A percentile compares a stretch with the other conserved stretches of the same genome.
Conservation (phyloP, 768 basidiomycete species). For the Pleurotus salmoneostramineus region DNA sequence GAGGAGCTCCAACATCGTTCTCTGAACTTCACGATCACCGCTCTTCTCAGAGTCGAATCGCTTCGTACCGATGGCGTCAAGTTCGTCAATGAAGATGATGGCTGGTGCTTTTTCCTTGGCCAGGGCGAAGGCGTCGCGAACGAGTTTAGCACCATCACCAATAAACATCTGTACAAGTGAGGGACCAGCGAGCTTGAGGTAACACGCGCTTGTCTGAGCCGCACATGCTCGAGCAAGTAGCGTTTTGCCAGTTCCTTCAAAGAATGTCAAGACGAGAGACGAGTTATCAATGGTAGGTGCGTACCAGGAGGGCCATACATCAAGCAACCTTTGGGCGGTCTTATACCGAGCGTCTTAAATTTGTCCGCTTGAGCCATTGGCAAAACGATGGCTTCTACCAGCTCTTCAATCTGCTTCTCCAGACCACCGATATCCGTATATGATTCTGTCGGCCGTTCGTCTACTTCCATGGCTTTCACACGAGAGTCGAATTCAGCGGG, state of each 20-base stretch:
- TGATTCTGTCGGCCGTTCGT: slow-evolving; percentile 94
- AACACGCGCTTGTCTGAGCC: slow-evolving; percentile 96
- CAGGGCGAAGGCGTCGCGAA: slow-evolving; percentile 96
- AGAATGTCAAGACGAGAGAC: slow-evolving; percentile 6
- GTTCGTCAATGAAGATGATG: slow-evolving; percentile 98
- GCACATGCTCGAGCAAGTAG: slow-evolving; percentile 97
- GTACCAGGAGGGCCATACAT: slow-evolving; percentile 99
- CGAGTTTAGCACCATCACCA: slow-evolving; percentile 98
- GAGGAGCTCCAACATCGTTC: slow-evolving; percentile 98
- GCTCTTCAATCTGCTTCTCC: slow-evolving; percentile 98
- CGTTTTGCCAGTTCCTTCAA: slow-evolving; percentile 88
- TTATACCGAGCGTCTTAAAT: slow-evolving; percentile 98
- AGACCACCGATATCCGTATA: slow-evolving; percentile 97
- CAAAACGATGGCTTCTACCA: slow-evolving; percentile 96
- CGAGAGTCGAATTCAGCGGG: slow-evolving; percentile 97
- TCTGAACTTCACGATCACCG: slow-evolving; percentile 98
- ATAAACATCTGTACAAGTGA: slow-evolving; percentile 99
- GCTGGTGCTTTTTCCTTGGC: slow-evolving; percentile 98
- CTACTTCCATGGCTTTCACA: slow-evolving; percentile 99
- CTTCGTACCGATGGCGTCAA: slow-evolving; percentile 99
- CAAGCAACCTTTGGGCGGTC: slow-evolving; percentile 93
- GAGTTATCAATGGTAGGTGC: slow-evolving; percentile 3
- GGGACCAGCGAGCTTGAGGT: slow-evolving; percentile 95
- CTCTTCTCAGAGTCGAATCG: slow-evolving; percentile 99
- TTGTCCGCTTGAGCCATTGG: slow-evolving; percentile 99